phyloP scores from a whole-genome alignment of 768 basidiomycete species.

The Dentipellis fragilis region DNA sequence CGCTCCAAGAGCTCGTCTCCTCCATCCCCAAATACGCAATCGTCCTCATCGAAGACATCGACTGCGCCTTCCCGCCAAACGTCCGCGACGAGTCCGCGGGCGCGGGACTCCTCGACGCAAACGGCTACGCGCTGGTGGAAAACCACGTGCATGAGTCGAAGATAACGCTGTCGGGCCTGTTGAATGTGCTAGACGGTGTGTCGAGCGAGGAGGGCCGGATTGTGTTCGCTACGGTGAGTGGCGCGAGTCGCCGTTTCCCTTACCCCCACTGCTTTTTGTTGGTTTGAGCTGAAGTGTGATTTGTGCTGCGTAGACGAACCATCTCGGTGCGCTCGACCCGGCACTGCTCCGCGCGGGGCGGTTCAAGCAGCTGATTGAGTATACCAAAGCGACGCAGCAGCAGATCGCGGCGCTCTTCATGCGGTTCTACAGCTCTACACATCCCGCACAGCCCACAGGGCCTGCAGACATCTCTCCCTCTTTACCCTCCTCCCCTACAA shows the following conservation, averaged over 20 bases:
- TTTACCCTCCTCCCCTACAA: not conserved
- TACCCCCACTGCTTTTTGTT: not conserved
- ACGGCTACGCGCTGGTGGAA: slow-evolving; percentile 2
- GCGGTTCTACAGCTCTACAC: not conserved
- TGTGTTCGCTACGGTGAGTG: slow-evolving; percentile 49
- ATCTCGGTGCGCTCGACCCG: not conserved
- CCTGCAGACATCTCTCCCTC: too few relatives aligned
- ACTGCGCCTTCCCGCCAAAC: slow-evolving; percentile 45
- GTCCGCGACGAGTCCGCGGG: slow-evolving; percentile 26
- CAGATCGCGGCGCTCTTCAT: not conserved
- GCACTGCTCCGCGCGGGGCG: not conserved
- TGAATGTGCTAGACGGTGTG: slow-evolving; percentile 53
- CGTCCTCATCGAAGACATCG: slow-evolving; percentile 51
- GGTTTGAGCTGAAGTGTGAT: not conserved
- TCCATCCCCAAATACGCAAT: slow-evolving; percentile 43
- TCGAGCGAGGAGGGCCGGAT: slow-evolving; percentile 53
- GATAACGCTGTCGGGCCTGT: slow-evolving; percentile 43
- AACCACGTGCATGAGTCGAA: slow-evolving; percentile 15
- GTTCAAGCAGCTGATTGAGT: not conserved
- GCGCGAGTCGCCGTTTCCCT: too few relatives aligned
- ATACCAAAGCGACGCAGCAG: not conserved
- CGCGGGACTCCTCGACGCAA: not conserved
- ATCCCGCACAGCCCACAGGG: too few relatives aligned
- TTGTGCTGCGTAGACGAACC: not conserved
- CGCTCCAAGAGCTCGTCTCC: slow-evolving; percentile 35